Evolutionary conservation across 2,329 filamentous ascomycete genomes (phyloP), one percentile per base, ranked within the genome.

Genomic region (Talaromyces marneffei): DNA sequence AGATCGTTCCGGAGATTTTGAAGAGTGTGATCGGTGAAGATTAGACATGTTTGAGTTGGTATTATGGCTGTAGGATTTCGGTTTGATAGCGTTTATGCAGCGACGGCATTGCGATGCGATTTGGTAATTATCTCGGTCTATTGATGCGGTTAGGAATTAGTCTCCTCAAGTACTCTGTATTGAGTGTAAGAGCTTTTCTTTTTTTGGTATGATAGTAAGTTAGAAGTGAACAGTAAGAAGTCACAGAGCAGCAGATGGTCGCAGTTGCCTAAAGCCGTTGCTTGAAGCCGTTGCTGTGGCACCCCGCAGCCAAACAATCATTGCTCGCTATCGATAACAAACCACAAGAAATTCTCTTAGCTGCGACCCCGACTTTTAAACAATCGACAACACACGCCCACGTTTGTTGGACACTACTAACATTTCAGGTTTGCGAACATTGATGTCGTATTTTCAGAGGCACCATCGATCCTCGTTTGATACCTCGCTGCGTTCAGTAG

Each of bases 11-110:
- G 0, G 75, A 81, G 66, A 77, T 86, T 59, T 67, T 90, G 66
- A 81, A 82, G 67, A 78, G 78, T 16, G 78, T 86, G 1, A 80
- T 86, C 70, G 85, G 84, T 2, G 76, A 84, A 27, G 66, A 78
- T 40, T 73, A 56, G 40, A 27, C 40, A 57, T 44, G 33, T 3
- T n/a, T 27, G 35, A 9, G 10, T 16, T 14, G 40, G 25, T 14
- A 23, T 18, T 31, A 23, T 46, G 18, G 14, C 3, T 12, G 16
- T 20, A 33, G n/a, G 18, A 35, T 57, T 57, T 44, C 27, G n/a
- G 16, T 46, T 58, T 58, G 23, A 50, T 50, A 50, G 56, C 42
- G 33, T 58, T 57, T 18, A 18, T 42, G 35, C 46, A 37, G 25
- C 16, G 14, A 20, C 20, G 33, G 10, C 31, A 50, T 58, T 50